Base-by-base conservation (phyloP, 371 early-diverging fungal species). In the Mucor saturninus region DNA sequence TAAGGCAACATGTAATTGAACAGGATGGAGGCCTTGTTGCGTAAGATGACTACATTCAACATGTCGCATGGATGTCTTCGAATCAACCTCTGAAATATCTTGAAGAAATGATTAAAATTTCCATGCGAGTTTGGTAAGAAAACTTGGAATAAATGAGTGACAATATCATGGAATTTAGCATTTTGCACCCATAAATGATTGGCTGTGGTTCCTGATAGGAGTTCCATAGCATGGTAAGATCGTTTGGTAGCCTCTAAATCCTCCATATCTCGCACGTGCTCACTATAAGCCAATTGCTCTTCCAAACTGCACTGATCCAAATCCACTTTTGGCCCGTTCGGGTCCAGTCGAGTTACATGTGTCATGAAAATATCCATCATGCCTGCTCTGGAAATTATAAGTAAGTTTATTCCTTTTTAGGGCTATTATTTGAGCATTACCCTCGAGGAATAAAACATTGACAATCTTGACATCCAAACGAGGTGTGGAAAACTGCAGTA, bases 161-260 rank as follows among this genome's bases (percentile, higher is more conserved):
- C 76, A 67, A 80, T 80, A 8, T 59, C 66, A 39, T 71, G 53
- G 29, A 74, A 76, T 50, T 71, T 64, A 7, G 74, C 58, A 57
- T 77, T 72, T 46, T 75, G 74, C 10, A 80, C 58, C 73, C 72
- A 72, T 48, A 72, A 45, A 65, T 80, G 77, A 64, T 77, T 75
- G 40, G 73, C 69, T 26, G 75, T 71, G 10, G 74, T 70, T 26
- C 77, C 77, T 46, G 74, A 75, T 31, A 80, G 40, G n/a, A 80
- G 45, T 53, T 80, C 81, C 81, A 77, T 80, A 32, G 78, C 81
- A 66, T 77, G 78, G 61, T 77, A 77, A 0, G 81, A 80, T 62
- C 77, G 57, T 59, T 77, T 77, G 11, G 66, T 61, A 8, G 81
- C 77, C 14, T 73, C 64, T 10, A 72, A 11, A 62, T 80, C 76